Percentiles rank a stretch among this genome's conserved stretches.
These are phyloP conservation scores for Suhomyces canberraensis DNA, from an alignment of 805 yeast species.

Conservation along the genomic window DNA sequence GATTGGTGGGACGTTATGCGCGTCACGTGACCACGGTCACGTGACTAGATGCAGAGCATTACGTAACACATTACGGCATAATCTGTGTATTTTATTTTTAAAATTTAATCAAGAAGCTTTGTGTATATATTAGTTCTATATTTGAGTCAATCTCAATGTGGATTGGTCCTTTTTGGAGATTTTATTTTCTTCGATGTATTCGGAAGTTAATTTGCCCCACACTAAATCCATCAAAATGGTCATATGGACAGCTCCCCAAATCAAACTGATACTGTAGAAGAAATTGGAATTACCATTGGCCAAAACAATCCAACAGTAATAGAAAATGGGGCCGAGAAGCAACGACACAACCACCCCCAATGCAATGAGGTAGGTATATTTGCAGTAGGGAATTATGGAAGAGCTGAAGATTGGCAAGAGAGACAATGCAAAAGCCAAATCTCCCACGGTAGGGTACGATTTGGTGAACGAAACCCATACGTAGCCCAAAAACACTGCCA, in stretches of 20 bases:
- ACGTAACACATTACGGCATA: too few relatives aligned
- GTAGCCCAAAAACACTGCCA: constrained; percentile 45
- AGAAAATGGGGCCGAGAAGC: constrained; percentile 80
- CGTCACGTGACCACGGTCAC: neutral
- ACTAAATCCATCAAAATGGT: constrained; percentile 69
- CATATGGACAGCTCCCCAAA: constrained; percentile 68
- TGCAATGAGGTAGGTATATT: constrained; percentile 43
- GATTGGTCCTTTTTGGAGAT: constrained; percentile 35
- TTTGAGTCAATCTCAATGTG: constrained; percentile 48
- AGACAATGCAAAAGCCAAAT: constrained; percentile 49
- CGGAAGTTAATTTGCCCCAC: constrained; percentile 75
- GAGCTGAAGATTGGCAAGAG: constrained; percentile 43
- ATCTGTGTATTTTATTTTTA: too few relatives aligned
- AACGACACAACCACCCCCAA: constrained; percentile 51
- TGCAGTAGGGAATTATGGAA: constrained; percentile 45
- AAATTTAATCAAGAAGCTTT: too few relatives aligned
- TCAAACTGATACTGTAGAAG: constrained; percentile 89
- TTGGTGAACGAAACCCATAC: constrained; percentile 60
- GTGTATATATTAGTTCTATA: constrained; percentile 21
- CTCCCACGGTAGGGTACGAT: constrained; percentile 84
- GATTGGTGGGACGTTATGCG: constrained; percentile 7
- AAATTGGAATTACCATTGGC: constrained; percentile 97
- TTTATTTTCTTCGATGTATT: constrained; percentile 45
- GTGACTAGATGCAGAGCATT: too few relatives aligned
- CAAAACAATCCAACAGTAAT: constrained; percentile 88